Percentiles rank a stretch among this genome's conserved stretches.
Conservation (phyloP, 768 basidiomycete species). For the Mycena maculata region DNA sequence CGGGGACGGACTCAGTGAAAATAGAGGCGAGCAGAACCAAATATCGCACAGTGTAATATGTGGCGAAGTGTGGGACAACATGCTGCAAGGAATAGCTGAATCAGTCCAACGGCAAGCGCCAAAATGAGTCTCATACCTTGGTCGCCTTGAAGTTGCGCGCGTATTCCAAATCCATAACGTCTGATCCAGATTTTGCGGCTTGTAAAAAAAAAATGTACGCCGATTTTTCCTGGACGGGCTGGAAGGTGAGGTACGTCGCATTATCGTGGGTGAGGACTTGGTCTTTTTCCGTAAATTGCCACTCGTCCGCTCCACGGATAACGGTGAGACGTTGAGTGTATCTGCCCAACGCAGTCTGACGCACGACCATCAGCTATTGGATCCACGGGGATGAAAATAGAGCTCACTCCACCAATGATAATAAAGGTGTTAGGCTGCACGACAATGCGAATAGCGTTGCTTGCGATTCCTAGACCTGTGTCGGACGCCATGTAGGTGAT, state of each 20-base stretch:
- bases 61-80: neutral
- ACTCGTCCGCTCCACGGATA: constrained; percentile 4
- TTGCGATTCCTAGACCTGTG: constrained; percentile 3
- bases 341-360: constrained; percentile 1
- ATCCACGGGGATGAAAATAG: neutral
- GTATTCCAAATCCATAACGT: neutral
- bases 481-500: constrained; percentile 1
- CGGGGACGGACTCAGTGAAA: neutral
- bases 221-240: neutral
- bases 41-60: constrained; percentile 8
- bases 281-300: neutral
- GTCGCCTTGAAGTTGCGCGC: constrained; percentile 7
- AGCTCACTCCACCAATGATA: constrained; percentile 7
- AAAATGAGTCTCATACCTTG: constrained; percentile 1
- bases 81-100: constrained; percentile 1
- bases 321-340: constrained; percentile 1
- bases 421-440: constrained; percentile 6
- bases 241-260: constrained; percentile 6
- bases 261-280: constrained; percentile 3
- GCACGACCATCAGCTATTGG: constrained; percentile 1
- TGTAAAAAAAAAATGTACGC: neutral
- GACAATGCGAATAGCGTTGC: constrained; percentile 6
- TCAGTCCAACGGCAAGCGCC: neutral
- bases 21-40: neutral
- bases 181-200: constrained; percentile 1